Evolutionary conservation across 441 rosid species (phyloP), one percentile per base, ranked within the genome.

Genomic region (Adansonia madagascariensis): DNA sequence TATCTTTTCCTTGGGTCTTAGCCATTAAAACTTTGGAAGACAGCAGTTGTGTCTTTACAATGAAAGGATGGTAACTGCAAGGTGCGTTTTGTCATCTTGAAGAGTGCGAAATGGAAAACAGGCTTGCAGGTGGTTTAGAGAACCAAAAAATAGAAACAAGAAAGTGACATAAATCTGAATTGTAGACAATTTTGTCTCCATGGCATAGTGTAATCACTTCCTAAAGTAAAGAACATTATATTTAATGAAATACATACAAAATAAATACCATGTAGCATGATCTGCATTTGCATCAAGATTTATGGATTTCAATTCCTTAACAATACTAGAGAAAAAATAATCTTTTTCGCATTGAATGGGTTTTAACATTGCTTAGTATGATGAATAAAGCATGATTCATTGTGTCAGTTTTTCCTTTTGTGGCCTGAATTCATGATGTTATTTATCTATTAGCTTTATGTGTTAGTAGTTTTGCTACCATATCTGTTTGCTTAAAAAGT

Each of bases 231-330:
- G 39, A 50, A 10, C 9, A 67, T 67, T 66, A 66, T 11, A 4
- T 67, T 59, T 59, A 44, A n/a, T 18, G 31, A 67, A 18, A 67
- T 67, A 18, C 35, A 44, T 67, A 20, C 35, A 20, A 20, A 10
- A 18, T 18, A 67, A 67, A 44, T 67, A 20, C 8, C 2, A 46
- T 7, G 53, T 47, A 65, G 31, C 17, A 67, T 20, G 55, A 44
- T 22, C 12, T 67, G 35, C 71, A 11, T 44, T 44, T 44, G 27
- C 71, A 67, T 20, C 7, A 67, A 44, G 55, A 20, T 14, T 20
- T 67, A 67, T 46, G 39, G 71, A n/a, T 67, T 67, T 46, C 71
- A 22, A 20, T 67, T 46, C 71, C 55, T 67, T 46, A 67, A 10
- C 17, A 44, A 3, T 44, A 20, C 55, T 7, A 44, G 18, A 46